Evolutionary conservation across 1,284 basidiomycete genomes (phyloP).

Genomic region (Cutaneotrichosporon spelunceum): DNA sequence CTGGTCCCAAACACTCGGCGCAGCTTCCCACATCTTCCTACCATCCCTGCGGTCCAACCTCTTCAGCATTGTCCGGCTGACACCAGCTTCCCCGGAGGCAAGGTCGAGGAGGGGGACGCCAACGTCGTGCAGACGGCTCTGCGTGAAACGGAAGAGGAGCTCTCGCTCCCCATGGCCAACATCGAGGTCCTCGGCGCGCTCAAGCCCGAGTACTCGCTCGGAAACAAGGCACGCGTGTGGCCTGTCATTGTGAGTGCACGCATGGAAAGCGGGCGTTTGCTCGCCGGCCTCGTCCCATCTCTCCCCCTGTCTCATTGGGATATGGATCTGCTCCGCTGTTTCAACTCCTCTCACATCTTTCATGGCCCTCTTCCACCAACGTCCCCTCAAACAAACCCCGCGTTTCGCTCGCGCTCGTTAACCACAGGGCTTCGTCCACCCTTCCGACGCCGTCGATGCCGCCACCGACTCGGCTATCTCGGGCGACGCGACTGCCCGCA

Average conservation of each 20-base stretch:
- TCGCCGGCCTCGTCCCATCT: not conserved
- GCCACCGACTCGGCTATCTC: slow-evolving; percentile 10
- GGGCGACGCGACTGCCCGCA: not conserved
- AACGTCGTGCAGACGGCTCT: slow-evolving; percentile 36
- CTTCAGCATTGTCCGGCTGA: slow-evolving; percentile 6
- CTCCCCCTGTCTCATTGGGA: not conserved
- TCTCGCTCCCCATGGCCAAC: slow-evolving; percentile 29
- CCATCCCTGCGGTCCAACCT: too few relatives aligned
- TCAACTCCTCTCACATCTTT: not conserved
- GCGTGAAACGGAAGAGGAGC: slow-evolving; percentile 44
- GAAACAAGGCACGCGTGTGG: slow-evolving; percentile 46
- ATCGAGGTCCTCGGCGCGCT: slow-evolving; percentile 44
- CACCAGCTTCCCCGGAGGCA: slow-evolving; percentile 18
- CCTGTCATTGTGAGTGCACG: slow-evolving; percentile 38
- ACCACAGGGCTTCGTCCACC: slow-evolving; percentile 33
- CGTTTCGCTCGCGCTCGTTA: slow-evolving; percentile 11
- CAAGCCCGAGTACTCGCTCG: slow-evolving; percentile 41
- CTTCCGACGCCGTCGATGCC: slow-evolving; percentile 10
- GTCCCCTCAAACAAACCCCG: too few relatives aligned
- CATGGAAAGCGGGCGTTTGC: not conserved
- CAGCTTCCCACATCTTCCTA: not conserved
- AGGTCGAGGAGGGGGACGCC: slow-evolving; percentile 24
- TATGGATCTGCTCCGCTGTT: not conserved
- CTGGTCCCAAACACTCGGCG: too few relatives aligned
- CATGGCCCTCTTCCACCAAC: not conserved